Percentiles rank a stretch among this genome's conserved stretches.
phyloP scores from a whole-genome alignment of 2,329 filamentous ascomycete genomes.

The Polytolypa hystricis region DNA sequence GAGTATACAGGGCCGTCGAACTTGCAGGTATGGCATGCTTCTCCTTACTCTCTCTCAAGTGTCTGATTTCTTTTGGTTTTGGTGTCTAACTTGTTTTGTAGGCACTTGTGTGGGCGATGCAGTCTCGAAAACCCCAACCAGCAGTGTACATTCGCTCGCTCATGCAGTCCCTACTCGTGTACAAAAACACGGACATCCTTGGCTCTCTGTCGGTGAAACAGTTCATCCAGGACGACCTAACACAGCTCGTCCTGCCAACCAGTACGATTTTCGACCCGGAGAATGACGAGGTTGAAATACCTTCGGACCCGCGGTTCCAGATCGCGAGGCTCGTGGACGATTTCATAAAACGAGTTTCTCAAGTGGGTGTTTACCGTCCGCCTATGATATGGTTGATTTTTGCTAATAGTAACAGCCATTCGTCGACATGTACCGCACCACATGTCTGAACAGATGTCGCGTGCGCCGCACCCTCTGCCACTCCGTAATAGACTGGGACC shows the following conservation, averaged over 20 bases:
- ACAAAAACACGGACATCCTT: conserved; percentile 58
- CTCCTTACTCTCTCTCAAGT: conserved; percentile 1
- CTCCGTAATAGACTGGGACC: conserved; percentile 70
- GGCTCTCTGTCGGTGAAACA: conserved; percentile 58
- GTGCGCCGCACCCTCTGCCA: conserved; percentile 84
- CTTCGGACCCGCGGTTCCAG: conserved; percentile 61
- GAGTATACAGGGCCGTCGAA: conserved; percentile 58
- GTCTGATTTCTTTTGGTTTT: neutral
- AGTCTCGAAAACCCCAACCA: conserved; percentile 66
- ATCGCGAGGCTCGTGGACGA: conserved; percentile 64
- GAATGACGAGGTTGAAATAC: conserved; percentile 66
- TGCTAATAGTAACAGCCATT: conserved; percentile 51
- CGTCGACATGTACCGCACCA: conserved; percentile 68
- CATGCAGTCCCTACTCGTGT: conserved; percentile 64
- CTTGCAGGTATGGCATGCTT: conserved; percentile 46
- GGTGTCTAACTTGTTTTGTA: no score
- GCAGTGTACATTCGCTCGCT: conserved; percentile 73
- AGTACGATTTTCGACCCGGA: conserved; percentile 58
- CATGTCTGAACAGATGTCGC: conserved; percentile 84
- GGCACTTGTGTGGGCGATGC: conserved; percentile 8
- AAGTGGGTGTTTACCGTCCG: conserved; percentile 21
- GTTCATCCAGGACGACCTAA: conserved; percentile 73
- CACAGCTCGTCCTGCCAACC: conserved; percentile 60
- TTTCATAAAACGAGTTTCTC: conserved; percentile 45
- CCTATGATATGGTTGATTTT: neutral